Evolutionary conservation across 768 basidiomycete species (phyloP).

Genomic region (Suillus subalutaceus): DNA sequence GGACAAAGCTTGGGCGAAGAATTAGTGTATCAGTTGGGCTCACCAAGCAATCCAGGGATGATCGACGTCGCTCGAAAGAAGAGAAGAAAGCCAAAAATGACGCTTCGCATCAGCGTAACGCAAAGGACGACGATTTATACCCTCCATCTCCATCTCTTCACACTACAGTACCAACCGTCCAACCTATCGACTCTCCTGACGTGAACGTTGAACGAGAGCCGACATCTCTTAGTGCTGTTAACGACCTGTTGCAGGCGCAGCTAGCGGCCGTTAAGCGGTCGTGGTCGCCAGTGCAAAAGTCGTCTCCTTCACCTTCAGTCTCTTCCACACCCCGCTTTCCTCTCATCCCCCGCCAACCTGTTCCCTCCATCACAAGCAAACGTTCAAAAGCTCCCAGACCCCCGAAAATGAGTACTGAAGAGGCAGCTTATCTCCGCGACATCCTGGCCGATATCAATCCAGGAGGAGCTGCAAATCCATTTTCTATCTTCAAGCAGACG

Average conservation of each 20-base stretch:
- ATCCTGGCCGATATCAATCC: conserved; percentile 67
- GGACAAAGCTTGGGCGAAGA: conserved; percentile 67
- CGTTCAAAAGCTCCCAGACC: conserved; percentile 44
- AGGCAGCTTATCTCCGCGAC: conserved; percentile 67
- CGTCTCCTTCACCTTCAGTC: conserved; percentile 22
- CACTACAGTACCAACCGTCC: conserved; percentile 7
- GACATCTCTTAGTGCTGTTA: conserved; percentile 28
- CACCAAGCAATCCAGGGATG: conserved; percentile 31
- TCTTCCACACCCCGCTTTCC: conserved; percentile 25
- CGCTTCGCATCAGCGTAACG: conserved; percentile 27
- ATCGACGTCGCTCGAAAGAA: conserved; percentile 30
- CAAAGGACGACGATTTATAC: conserved; percentile 22
- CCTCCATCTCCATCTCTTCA: conserved; percentile 16
- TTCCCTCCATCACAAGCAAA: conserved; percentile 38
- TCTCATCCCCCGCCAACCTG: conserved; percentile 31
- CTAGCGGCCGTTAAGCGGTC: conserved; percentile 31
- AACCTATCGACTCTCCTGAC: conserved; percentile 9
- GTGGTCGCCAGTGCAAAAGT: conserved; percentile 21
- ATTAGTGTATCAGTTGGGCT: conserved; percentile 63
- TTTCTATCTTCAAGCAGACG: conserved; percentile 51
- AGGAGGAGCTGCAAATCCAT: conserved; percentile 44
- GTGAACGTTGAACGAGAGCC: conserved; percentile 21
- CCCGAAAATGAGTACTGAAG: conserved; percentile 57
- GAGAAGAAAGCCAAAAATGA: conserved; percentile 41
- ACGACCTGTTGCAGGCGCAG: conserved; percentile 28